Evolutionary conservation across 2,329 filamentous ascomycete genomes (phyloP).

Genomic region (Calycina marina): DNA sequence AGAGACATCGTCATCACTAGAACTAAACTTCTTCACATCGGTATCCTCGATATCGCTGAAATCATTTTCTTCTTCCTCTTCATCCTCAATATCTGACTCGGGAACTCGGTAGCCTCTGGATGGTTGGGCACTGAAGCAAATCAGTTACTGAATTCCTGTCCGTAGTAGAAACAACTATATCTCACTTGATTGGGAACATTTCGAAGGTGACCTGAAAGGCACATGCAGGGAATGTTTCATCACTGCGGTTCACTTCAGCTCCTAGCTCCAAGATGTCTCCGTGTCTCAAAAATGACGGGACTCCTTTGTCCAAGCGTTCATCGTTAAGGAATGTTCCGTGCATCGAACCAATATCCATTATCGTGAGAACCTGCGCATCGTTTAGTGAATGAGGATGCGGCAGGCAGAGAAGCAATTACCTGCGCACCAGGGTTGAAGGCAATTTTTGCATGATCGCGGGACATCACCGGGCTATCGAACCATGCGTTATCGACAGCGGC

Average conservation of each 20-base stretch:
- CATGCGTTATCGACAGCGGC: constrained; percentile 40
- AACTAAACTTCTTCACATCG: constrained; percentile 9
- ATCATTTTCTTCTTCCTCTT: constrained; percentile 17
- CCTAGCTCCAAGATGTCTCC: constrained; percentile 31
- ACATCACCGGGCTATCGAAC: constrained; percentile 61
- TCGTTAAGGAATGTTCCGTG: constrained; percentile 45
- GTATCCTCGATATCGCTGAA: constrained; percentile 16
- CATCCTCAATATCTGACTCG: constrained; percentile 20
- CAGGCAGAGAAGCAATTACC: too few species aligned
- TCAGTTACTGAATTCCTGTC: too few species aligned
- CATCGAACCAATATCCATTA: constrained; percentile 43
- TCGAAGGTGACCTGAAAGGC: constrained; percentile 16
- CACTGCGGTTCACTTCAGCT: constrained; percentile 31
- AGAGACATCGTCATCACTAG: constrained; percentile 16
- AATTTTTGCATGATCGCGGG: constrained; percentile 49
- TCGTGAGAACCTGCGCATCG: constrained; percentile 26
- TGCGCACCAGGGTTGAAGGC: too few species aligned
- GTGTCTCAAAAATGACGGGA: constrained; percentile 20
- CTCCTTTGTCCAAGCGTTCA: constrained; percentile 23
- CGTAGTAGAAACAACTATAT: too few species aligned
- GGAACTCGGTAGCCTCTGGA: too few species aligned
- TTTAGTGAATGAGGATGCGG: too few species aligned
- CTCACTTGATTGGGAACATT: constrained; percentile 17
- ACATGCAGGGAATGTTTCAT: constrained; percentile 25
- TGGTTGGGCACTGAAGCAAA: too few species aligned